phyloP scores from a whole-genome alignment of 163 green algal genomes.

The Volvox carteri region DNA sequence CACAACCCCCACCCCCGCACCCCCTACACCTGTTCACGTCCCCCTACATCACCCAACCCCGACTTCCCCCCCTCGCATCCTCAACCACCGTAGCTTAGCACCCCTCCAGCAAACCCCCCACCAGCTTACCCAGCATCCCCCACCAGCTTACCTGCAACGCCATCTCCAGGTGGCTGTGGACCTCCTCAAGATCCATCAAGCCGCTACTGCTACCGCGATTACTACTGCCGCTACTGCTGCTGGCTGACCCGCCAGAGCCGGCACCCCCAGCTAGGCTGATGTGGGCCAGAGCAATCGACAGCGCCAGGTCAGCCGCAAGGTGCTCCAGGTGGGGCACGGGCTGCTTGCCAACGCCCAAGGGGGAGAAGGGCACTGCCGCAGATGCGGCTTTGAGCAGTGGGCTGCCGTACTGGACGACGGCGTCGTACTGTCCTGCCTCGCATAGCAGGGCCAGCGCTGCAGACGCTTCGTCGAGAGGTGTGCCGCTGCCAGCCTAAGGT shows the following conservation, averaged over 20 bases:
- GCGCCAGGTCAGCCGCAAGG: slow-evolving; percentile 29
- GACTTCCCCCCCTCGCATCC: no score
- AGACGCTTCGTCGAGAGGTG: slow-evolving; percentile 40
- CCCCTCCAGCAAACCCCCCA: no score
- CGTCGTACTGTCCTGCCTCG: slow-evolving; percentile 27
- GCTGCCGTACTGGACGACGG: not conserved
- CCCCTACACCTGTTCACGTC: no score
- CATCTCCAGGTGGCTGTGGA: slow-evolving; percentile 11
- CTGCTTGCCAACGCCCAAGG: slow-evolving; percentile 18
- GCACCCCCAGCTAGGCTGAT: slow-evolving; percentile 41
- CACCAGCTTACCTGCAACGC: slow-evolving; percentile 20
- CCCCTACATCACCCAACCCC: no score
- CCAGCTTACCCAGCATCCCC: not conserved
- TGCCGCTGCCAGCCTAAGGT: not conserved
- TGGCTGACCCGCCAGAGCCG: not conserved
- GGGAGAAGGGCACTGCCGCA: slow-evolving; percentile 6
- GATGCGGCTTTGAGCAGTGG: slow-evolving; percentile 39
- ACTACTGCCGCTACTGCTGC: not conserved
- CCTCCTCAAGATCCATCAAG: slow-evolving; percentile 9
- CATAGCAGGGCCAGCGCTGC: slow-evolving; percentile 47
- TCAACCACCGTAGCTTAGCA: no score
- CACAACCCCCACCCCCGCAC: no score
- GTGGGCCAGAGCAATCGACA: slow-evolving; percentile 40
- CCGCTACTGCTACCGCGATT: not conserved
- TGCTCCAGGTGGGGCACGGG: slow-evolving; percentile 18